Evolutionary conservation across 768 basidiomycete species (phyloP), one percentile per base, ranked within the genome.

Genomic region (Lactifluus hygrophoroides): DNA sequence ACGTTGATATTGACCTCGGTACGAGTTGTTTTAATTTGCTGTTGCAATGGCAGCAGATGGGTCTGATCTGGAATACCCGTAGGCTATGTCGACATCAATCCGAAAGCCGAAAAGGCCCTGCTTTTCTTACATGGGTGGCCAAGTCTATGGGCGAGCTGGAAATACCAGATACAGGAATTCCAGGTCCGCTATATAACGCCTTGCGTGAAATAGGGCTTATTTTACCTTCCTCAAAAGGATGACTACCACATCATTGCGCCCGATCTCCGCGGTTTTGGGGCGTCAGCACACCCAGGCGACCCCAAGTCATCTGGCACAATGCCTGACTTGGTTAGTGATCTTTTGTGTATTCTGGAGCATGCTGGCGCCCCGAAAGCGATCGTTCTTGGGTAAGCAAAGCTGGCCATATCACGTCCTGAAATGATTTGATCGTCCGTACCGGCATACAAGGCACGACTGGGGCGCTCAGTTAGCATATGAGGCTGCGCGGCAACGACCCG

Each of bases 101-200:
- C 82, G 10, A 61, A 57, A 0, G 80, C 80, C 3, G 68, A 76
- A 27, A 73, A 69, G 14, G 79, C 82, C 0, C 70, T 89, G 3
- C 48, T 90, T 30, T 77, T 90, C 76, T 81, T 89, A 0, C 88
- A 90, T 64, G 88, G 88, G 3, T 90, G 88, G 88, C 88, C 88
- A 0, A 77, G 82, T 62, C 68, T 88, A 3, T 90, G 88, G 88
- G 84, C 81, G 54, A 79, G 78, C 19, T 90, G 87, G 88, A 76
- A 82, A 35, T 77, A 77, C 32, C 88, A 90, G 66, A 87, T 90
- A 17, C 71, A 80, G 51, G 78, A 80, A 59, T 84, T 89, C 68
- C 69, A 83, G 72, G 86, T 79, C 62, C 32, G 66, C 16, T 56
- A 28, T 9, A 9, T 11, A 4, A 7, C 11, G 14, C 48, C 8